Evolutionary conservation across 2,329 filamentous ascomycete genomes (phyloP).

Genomic region (Domatiomyces catenatus): DNA sequence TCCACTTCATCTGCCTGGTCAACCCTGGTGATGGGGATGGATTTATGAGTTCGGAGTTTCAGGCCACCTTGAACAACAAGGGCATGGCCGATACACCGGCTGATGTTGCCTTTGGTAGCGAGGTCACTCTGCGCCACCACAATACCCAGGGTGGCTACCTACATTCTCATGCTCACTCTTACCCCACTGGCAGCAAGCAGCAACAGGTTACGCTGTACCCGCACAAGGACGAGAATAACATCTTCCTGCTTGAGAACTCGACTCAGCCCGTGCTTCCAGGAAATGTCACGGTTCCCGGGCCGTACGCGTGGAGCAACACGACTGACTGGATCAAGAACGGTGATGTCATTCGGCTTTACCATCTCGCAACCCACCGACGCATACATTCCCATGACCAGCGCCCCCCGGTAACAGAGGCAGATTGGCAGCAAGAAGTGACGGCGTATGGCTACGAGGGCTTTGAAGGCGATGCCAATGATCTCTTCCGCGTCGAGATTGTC

Average conservation of each 20-base stretch:
- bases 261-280: constrained; percentile 64
- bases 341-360: constrained; percentile 66
- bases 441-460: constrained; percentile 97
- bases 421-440: constrained; percentile 93
- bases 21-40: constrained; percentile 96
- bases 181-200: constrained; percentile 91
- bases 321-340: constrained; percentile 61
- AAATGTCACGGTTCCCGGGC: constrained; percentile 65
- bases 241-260: constrained; percentile 89
- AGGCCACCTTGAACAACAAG: constrained; percentile 92
- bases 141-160: constrained; percentile 97
- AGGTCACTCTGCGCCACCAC: constrained; percentile 73
- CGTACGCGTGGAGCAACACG: constrained; percentile 68
- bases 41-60: constrained; percentile 99
- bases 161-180: constrained; percentile 95
- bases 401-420: constrained; percentile 66
- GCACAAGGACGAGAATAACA: constrained; percentile 97
- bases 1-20: constrained; percentile 82
- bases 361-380: constrained; percentile 66
- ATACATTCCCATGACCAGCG: constrained; percentile 94
- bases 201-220: constrained; percentile 97
- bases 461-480: constrained; percentile 88
- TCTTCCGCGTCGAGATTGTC: constrained; percentile 88
- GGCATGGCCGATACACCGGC: constrained; percentile 89
- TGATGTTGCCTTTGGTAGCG: constrained; percentile 78